phyloP scores from a whole-genome alignment of 176 grass and related monocot genomes.

The Echinochloa phyllopogon region DNA sequence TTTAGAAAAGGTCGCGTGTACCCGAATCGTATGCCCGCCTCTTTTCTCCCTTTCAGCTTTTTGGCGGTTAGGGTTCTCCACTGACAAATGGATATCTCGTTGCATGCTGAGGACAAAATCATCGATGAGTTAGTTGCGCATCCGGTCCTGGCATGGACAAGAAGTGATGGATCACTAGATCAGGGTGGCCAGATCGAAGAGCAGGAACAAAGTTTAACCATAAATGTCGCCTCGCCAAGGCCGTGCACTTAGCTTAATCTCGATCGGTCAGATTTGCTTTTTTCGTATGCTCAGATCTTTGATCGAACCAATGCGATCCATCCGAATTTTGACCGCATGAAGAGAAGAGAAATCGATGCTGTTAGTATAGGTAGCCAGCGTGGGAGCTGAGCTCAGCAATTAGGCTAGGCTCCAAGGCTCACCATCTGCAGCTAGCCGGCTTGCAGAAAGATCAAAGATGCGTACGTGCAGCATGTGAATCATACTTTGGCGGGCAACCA shows the following conservation, averaged over 20 bases:
- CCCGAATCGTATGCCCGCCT: constrained; percentile 43
- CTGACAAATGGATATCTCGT: constrained; percentile 46
- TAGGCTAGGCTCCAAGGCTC: not conserved
- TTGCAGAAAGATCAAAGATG: not conserved
- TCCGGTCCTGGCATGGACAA: constrained; percentile 40
- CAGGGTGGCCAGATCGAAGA: not conserved
- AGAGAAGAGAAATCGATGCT: not conserved
- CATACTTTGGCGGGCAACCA: not conserved
- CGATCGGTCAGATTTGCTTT: constrained; percentile 32
- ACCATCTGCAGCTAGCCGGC: not conserved
- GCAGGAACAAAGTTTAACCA: constrained; percentile 33
- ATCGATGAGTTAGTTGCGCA: constrained; percentile 26
- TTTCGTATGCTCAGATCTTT: constrained; percentile 24
- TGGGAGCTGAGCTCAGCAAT: constrained; percentile 23
- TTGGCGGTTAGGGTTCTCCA: constrained; percentile 54
- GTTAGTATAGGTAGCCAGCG: not conserved
- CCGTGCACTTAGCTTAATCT: not conserved
- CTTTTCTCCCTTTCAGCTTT: constrained; percentile 14
- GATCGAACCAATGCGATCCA: constrained; percentile 42
- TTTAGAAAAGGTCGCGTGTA: not conserved
- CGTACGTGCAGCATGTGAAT: constrained; percentile 11
- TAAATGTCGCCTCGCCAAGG: constrained; percentile 5
- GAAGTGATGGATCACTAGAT: not conserved
- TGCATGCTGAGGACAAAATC: constrained; percentile 36
- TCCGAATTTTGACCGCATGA: constrained; percentile 36